Evolutionary conservation across 2,329 filamentous ascomycete species (phyloP), one percentile per base, ranked within the genome.

Genomic region (Alternaria arbusti): DNA sequence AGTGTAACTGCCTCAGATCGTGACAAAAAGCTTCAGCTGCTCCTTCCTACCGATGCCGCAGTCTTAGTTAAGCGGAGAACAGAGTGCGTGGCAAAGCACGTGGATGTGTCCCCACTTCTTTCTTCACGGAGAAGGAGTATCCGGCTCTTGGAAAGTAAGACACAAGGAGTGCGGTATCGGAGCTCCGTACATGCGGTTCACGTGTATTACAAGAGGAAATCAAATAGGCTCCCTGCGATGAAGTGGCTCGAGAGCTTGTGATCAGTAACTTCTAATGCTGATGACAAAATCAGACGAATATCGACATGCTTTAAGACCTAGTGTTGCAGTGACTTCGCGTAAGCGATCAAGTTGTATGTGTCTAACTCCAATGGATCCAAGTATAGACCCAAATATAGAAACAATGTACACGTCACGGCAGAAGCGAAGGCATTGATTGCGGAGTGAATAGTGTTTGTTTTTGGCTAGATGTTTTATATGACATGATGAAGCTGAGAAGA

Each of bases 391-490:
- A 32, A 32, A 32, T 7, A 4, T 32, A 32, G 30, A 32, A 4
- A 32, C 12, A 32, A 4, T 36, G 0, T n/a, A 36, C 0, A 17
- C n/a, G 36, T 40, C 36, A 40, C n/a, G 36, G 36, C 7, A 40
- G n/a, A 22, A 22, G 49, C 22, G 6, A 9, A 40, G 13, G 22
- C 28, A 11, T 12, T 36, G 28, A 20, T 10, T 52, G 30, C 20
- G 20, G 30, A 25, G 49, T 52, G 30, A 40, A 40, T 52, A 40
- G 30, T 36, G 49, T 22, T 52, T 52, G 30, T 40, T 36, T 52
- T 40, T 52, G 30, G 30, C 49, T 52, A 52, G 49, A 52, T 52
- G 36, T 52, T 52, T 36, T 25, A 52, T 52, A 52, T 52, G 30
- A 52, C 28, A 52, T 52, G 49, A 22, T 52, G 49, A 52, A 52